Evolutionary conservation across 257 asterid species (phyloP), one percentile per base, ranked within the genome.

Genomic region (Vinca minor): DNA sequence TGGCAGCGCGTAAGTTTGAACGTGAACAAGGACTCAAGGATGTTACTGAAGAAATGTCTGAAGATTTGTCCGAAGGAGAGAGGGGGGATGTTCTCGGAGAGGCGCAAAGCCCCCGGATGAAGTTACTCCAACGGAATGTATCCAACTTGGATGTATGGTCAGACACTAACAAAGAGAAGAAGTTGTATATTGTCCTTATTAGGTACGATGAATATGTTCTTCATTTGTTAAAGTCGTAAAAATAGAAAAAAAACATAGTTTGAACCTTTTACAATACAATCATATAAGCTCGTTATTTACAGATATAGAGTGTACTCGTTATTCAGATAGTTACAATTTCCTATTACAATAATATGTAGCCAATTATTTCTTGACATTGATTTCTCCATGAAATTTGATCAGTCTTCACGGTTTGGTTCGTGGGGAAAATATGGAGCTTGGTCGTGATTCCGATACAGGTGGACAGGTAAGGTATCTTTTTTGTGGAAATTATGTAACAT

Each of bases 401-500:
- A 83, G 90, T 74, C 79, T 88, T 49, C 96, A 88, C 65, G 96
- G 96, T 48, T 73, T 88, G 71, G 92, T 88, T 48, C 89, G 95
- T 32, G 95, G 96, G 67, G 96, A 88, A 62, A 84, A 88, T 68
- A 88, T 88, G 96, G 96, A 88, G 81, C 96, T 88, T 67, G 96
- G 96, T 69, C 84, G 96, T 62, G 96, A 88, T 76, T 84, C 95
- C 21, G 96, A 88, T 63, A 88, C 96, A 0, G 96, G 96, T 49
- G 96, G 96, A 56, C 96, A 88, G 92, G 96, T 85, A 73, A 57
- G 38, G 4, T 45, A 45, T n/a, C 41, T n/a, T 31, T 53, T 20
- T 20, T 56, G 13, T 11, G 11, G 13, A 64, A 57, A 34, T 38
- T 56, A 0, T 39, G 41, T 41, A 23, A 17, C 36, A 14, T 54